These are phyloP conservation scores for Urostyla sp. DNA, from an alignment of 73 alveolate genomes.

Conservation along the genomic window DNA sequence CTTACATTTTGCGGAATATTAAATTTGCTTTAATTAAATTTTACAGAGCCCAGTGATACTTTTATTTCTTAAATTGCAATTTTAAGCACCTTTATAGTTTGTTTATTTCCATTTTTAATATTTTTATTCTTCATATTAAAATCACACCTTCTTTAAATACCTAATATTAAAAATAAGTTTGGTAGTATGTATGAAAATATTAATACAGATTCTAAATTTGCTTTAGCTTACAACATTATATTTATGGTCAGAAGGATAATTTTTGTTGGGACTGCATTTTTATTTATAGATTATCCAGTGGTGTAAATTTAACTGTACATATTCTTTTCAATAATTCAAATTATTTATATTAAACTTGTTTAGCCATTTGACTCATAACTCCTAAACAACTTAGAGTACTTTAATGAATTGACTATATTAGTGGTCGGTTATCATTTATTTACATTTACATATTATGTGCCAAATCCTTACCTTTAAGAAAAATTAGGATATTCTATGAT, in stretches of 20 bases:
- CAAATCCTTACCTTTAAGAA: background rate
- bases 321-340: conserved; percentile 2
- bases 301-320: conserved; percentile 14
- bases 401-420: conserved; percentile 17
- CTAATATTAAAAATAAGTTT: background rate
- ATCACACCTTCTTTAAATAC: background rate
- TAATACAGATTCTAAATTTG: background rate
- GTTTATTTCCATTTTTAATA: background rate
- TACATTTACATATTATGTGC: conserved; percentile 17
- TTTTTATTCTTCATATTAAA: background rate
- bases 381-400: conserved; percentile 11
- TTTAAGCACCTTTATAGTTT: background rate
- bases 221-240: background rate
- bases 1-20: background rate
- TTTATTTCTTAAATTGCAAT: background rate
- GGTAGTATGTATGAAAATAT: conserved; percentile 16
- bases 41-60: background rate
- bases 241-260: conserved; percentile 18
- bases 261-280: background rate
- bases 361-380: conserved; percentile 16
- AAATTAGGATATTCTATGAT: conserved; percentile 18
- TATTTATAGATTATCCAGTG: background rate
- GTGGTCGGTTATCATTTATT: conserved; percentile 12
- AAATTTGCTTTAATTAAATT: background rate
- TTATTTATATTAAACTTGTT: background rate